These are phyloP conservation scores for Hypericum androsaemum DNA, from an alignment of 345 rosid genomes.

Conservation along the genomic window DNA sequence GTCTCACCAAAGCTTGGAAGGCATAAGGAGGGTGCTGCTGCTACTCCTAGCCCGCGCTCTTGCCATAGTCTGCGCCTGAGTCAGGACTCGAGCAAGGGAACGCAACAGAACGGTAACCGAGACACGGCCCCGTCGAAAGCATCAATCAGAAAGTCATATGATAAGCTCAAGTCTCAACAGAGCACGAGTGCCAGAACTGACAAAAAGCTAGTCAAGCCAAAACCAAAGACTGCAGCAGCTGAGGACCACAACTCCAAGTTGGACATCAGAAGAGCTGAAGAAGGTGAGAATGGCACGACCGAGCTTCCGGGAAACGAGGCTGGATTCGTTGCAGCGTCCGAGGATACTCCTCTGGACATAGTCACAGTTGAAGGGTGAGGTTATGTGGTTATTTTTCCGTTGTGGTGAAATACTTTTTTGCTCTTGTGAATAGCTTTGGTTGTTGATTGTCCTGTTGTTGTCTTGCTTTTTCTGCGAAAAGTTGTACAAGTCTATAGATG, in stretches of 20 bases:
- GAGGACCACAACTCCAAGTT: constrained; percentile 17
- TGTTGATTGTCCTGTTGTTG: too few species aligned
- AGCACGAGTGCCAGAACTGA: constrained; percentile 17
- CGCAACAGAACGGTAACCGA: constrained; percentile 26
- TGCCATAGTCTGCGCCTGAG: constrained; percentile 15
- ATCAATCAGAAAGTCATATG: constrained; percentile 34
- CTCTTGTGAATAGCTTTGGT: too few species aligned
- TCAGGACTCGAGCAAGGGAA: constrained; percentile 32
- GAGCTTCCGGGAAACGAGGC: constrained; percentile 21
- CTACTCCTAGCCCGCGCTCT: constrained; percentile 23
- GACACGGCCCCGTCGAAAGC: constrained; percentile 36
- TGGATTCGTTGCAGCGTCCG: constrained; percentile 10
- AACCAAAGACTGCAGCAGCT: constrained; percentile 22
- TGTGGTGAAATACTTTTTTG: too few species aligned
- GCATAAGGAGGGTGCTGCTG: constrained; percentile 44
- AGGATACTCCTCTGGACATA: constrained; percentile 18
- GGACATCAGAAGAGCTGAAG: constrained; percentile 23
- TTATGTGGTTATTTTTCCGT: too few species aligned
- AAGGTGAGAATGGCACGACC: constrained; percentile 19
- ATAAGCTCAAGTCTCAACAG: constrained; percentile 32
- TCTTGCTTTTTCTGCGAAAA: too few species aligned
- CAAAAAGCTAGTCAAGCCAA: constrained; percentile 26
- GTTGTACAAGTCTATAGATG: too few species aligned
- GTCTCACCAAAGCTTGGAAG: constrained; percentile 92
- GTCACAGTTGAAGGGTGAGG: constrained; percentile 14